These are phyloP conservation scores for Batkoa obscura DNA, from an alignment of 371 early-diverging fungal species.

Conservation along the genomic window DNA sequence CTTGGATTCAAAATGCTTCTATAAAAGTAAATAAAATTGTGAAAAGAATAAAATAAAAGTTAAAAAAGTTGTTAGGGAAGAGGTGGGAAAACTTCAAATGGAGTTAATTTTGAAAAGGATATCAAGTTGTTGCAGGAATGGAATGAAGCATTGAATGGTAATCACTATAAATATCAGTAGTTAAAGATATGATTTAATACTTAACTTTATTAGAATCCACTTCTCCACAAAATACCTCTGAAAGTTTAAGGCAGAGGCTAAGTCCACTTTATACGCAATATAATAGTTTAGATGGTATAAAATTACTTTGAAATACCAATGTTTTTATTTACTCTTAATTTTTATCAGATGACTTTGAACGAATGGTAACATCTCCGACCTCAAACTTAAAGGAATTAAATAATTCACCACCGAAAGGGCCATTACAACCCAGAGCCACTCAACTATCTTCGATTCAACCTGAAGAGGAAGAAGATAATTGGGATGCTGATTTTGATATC, in stretches of 20 bases:
- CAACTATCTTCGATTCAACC: conserved; percentile 9
- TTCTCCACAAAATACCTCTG: neutral
- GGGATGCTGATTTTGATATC: conserved; percentile 23
- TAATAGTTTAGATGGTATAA: neutral
- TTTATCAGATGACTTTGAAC: no score
- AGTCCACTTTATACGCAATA: conserved; percentile 1
- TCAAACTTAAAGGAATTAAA: conserved; percentile 5
- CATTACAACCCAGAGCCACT: neutral
- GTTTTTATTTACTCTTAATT: neutral
- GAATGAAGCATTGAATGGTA: conserved; percentile 16
- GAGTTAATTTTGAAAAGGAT: conserved; percentile 14
- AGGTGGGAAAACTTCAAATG: neutral
- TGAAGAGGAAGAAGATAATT: conserved; percentile 15
- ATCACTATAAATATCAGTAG: conserved; percentile 11
- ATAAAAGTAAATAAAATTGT: neutral
- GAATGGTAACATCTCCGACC: conserved; percentile 2
- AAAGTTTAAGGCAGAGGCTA: neutral
- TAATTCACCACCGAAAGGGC: neutral
- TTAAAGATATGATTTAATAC: no score
- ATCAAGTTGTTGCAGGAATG: conserved; percentile 17
- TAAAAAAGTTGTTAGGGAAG: neutral
- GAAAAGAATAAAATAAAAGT: no score
- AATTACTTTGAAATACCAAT: no score
- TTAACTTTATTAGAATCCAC: neutral
- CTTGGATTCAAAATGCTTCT: conserved; percentile 33